Evolutionary conservation across 2,329 filamentous ascomycete genomes (phyloP), one percentile per base, ranked within the genome.

Genomic region (Exophiala xenobiotica): DNA sequence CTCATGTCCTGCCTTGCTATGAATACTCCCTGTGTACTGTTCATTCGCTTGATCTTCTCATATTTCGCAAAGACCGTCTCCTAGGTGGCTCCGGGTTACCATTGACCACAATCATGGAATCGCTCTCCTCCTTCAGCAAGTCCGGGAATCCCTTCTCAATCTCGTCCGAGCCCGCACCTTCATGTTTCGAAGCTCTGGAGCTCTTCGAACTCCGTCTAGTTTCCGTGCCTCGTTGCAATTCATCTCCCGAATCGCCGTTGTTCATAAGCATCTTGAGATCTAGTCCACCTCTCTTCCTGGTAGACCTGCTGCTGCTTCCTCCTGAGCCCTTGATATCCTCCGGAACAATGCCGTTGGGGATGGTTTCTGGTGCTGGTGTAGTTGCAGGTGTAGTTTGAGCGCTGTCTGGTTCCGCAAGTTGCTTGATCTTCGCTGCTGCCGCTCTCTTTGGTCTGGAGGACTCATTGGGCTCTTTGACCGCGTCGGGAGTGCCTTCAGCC

Each of bases 21-120:
- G n/a, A n/a, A n/a, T n/a, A n/a, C n/a, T n/a, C n/a, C n/a, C n/a
- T n/a, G n/a, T n/a, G n/a, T n/a, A n/a, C n/a, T n/a, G n/a, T n/a
- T n/a, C n/a, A n/a, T n/a, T n/a, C n/a, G n/a, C n/a, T n/a, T n/a
- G n/a, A n/a, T n/a, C n/a, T n/a, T n/a, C n/a, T 35, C 18, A 41
- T n/a, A 33, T 29, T 46, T 14, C 55, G 45, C 26, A 51, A 6
- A 24, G 55, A 58, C 24, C 55, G 48, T 44, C 55, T 45, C n/a
- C 31, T 51, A 18, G 49, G 52, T 12, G 38, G 38, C 19, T 40
- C 38, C 14, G 55, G 46, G 23, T 46, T 47, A 4, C 35, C 42
- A 33, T 53, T 49, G 38, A 50, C 26, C 14, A 55, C 49, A 22
- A 54, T 42, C 8, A 51, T 46, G 3, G 55, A 55, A 11, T 58